Conservation (phyloP, 768 basidiomycete species). For the Boletus coccyginus region DNA sequence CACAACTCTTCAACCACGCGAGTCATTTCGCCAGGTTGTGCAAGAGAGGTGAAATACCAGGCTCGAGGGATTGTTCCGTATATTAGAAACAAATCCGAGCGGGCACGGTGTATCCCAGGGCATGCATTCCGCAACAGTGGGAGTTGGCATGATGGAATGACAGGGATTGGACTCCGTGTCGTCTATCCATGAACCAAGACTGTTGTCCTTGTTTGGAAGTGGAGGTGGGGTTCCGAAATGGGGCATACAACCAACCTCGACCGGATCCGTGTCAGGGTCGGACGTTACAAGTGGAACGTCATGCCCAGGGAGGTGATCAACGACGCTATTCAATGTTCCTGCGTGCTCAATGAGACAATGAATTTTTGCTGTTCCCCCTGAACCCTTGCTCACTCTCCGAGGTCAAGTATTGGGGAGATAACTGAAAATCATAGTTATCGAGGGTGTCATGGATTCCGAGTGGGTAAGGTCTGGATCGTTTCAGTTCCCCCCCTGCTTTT, state of each 20-base stretch:
- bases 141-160: background rate
- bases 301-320: background rate
- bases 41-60: background rate
- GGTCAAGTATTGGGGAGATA: background rate
- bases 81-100: background rate
- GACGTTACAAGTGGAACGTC: background rate
- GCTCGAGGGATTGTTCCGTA: background rate
- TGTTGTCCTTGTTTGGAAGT: too few species aligned
- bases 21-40: background rate
- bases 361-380: background rate
- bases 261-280: too few species aligned
- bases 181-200: too few species aligned
- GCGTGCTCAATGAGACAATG: background rate
- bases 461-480: background rate
- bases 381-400: conserved; percentile 3
- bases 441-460: background rate
- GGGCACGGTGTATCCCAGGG: background rate
- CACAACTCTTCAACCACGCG: too few species aligned
- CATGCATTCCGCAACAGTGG: too few species aligned
- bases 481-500: background rate
- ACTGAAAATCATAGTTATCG: background rate
- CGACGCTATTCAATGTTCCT: background rate
- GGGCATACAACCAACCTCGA: too few species aligned
- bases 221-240: too few species aligned
- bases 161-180: background rate